phyloP scores from a whole-genome alignment of 768 basidiomycete species.

The Suillus discolor region DNA sequence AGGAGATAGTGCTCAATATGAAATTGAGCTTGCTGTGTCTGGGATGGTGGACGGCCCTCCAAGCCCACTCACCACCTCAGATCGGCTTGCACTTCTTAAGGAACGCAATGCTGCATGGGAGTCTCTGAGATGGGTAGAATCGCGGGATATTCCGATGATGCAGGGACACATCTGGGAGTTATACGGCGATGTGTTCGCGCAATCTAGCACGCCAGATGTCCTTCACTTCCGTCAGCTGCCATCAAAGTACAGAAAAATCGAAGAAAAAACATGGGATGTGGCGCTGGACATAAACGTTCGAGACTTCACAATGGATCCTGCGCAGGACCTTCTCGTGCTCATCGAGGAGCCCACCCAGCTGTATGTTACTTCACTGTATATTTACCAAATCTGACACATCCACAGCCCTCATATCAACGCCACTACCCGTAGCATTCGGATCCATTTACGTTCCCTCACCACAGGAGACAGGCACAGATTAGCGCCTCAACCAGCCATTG shows the following conservation, averaged over 20 bases:
- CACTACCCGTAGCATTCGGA: slow-evolving; percentile 13
- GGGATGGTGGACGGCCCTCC: slow-evolving; percentile 44
- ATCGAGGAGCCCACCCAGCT: slow-evolving; percentile 39
- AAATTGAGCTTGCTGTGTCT: slow-evolving; percentile 46
- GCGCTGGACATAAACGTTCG: slow-evolving; percentile 40
- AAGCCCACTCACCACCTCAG: slow-evolving; percentile 27
- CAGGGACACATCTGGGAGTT: slow-evolving; percentile 56
- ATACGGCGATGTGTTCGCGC: slow-evolving; percentile 58
- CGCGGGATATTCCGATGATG: slow-evolving; percentile 40
- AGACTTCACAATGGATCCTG: slow-evolving; percentile 69
- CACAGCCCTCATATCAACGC: slow-evolving; percentile 10
- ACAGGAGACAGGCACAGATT: slow-evolving; percentile 49
- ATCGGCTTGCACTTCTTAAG: slow-evolving; percentile 42
- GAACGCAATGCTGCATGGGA: slow-evolving; percentile 43
- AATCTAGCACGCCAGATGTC: slow-evolving; percentile 28
- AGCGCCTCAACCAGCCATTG: slow-evolving; percentile 36
- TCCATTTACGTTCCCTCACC: slow-evolving; percentile 49
- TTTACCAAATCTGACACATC: background rate
- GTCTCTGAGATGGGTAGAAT: slow-evolving; percentile 37
- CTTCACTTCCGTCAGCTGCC: slow-evolving; percentile 53
- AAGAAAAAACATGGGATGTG: slow-evolving; percentile 47
- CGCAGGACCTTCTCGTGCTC: slow-evolving; percentile 63
- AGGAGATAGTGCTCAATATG: slow-evolving; percentile 39
- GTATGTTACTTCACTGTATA: slow-evolving; percentile 29
- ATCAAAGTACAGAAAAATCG: slow-evolving; percentile 49